phyloP scores from a whole-genome alignment of 306 rosid species.

The Bauhinia variegata region DNA sequence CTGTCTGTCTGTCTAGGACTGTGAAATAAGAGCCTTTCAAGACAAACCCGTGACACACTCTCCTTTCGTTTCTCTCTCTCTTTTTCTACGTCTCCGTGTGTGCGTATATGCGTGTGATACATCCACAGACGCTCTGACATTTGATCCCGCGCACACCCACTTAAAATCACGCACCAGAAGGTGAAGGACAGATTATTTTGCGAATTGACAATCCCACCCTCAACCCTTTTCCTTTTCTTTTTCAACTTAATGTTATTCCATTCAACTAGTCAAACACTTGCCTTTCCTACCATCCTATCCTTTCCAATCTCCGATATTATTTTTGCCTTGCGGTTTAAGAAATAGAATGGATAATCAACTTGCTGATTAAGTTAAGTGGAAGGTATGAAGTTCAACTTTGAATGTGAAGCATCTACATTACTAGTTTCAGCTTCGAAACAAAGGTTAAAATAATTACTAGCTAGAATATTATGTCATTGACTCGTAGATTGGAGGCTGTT shows the following conservation, averaged over 20 bases:
- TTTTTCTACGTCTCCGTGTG: conserved; percentile 38
- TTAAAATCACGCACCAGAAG: conserved; percentile 65
- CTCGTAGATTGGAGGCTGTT: too few relatives aligned
- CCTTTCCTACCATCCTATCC: conserved; percentile 6
- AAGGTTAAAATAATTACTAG: too few relatives aligned
- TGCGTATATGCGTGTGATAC: conserved; percentile 39
- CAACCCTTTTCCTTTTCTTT: background rate
- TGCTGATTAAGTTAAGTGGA: too few relatives aligned
- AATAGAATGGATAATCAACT: too few relatives aligned
- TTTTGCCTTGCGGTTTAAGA: conserved; percentile 5
- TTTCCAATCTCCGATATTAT: conserved; percentile 8
- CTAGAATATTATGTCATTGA: too few relatives aligned
- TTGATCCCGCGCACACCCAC: conserved; percentile 87
- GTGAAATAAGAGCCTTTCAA: conserved; percentile 97
- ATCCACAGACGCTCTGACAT: conserved; percentile 62
- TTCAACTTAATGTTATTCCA: conserved; percentile 23
- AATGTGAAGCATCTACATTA: too few relatives aligned
- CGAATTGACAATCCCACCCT: conserved; percentile 48
- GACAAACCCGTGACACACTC: conserved; percentile 99
- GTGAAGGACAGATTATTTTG: conserved; percentile 36
- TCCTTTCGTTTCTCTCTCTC: conserved; percentile 43
- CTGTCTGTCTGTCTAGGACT: conserved; percentile 91
- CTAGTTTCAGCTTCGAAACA: too few relatives aligned
- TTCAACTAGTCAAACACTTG: conserved; percentile 40
- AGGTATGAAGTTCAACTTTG: too few relatives aligned